Evolutionary conservation across 257 asterid species (phyloP).

Genomic region (Salvia hispanica): DNA sequence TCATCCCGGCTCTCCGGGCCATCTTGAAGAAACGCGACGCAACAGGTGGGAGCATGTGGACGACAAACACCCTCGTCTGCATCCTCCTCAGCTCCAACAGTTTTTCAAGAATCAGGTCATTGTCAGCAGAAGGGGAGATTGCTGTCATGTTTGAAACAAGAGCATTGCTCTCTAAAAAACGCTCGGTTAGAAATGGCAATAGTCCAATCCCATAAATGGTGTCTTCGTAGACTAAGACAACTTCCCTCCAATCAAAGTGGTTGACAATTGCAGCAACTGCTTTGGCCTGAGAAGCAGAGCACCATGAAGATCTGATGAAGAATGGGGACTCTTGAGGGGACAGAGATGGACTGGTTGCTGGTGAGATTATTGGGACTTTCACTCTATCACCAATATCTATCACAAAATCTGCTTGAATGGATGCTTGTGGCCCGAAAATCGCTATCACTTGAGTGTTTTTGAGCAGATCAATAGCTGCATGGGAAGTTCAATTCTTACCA

Average conservation of each 20-base stretch:
- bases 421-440: slow-evolving; percentile 51
- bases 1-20: slow-evolving; percentile 49
- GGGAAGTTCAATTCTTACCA: no score
- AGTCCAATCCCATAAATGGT: slow-evolving; percentile 44
- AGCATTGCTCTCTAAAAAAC: slow-evolving; percentile 31
- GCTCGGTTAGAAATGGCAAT: slow-evolving; percentile 45
- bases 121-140: slow-evolving; percentile 29
- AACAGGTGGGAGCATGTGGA: slow-evolving; percentile 43
- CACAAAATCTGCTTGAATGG: slow-evolving; percentile 49
- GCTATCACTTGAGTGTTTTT: slow-evolving; percentile 46
- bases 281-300: slow-evolving; percentile 46
- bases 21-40: slow-evolving; percentile 44
- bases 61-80: slow-evolving; percentile 54
- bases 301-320: slow-evolving; percentile 49
- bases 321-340: slow-evolving; percentile 44
- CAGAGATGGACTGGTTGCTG: slow-evolving; percentile 49
- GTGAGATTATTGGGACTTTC: slow-evolving; percentile 50
- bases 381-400: slow-evolving; percentile 47
- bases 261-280: slow-evolving; percentile 50
- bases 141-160: slow-evolving; percentile 36
- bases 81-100: slow-evolving; percentile 38
- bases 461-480: slow-evolving; percentile 51
- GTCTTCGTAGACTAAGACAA: slow-evolving; percentile 44
- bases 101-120: slow-evolving; percentile 40
- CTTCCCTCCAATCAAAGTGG: slow-evolving; percentile 50